These are phyloP conservation scores for Penicillium sp. DNA, from an alignment of 2,329 filamentous ascomycete species.

Conservation along the genomic window DNA sequence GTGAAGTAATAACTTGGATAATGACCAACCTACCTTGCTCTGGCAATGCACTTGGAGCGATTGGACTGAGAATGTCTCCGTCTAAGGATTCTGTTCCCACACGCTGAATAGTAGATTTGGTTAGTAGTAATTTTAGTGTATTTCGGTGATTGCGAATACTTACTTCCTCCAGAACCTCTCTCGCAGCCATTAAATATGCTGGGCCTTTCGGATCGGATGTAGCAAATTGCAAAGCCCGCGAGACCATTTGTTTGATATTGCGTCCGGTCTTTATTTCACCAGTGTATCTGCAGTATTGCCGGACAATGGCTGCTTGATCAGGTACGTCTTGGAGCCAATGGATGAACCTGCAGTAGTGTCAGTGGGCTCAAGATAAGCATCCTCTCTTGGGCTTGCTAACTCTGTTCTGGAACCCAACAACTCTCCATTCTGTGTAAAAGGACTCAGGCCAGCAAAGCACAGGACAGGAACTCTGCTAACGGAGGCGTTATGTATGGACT, in stretches of 20 bases:
- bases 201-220: slow-evolving; percentile 65
- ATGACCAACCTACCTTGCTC: slow-evolving; percentile 2
- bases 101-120: background rate
- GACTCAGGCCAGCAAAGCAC: slow-evolving; percentile 66
- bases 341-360: slow-evolving; percentile 37
- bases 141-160: slow-evolving; percentile 32
- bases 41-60: slow-evolving; percentile 9
- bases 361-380: background rate
- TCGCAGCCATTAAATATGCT: slow-evolving; percentile 65
- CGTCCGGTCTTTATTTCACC: slow-evolving; percentile 71
- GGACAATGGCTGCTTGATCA: slow-evolving; percentile 66
- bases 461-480: slow-evolving; percentile 62
- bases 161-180: slow-evolving; percentile 75
- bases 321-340: slow-evolving; percentile 76
- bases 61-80: slow-evolving; percentile 8
- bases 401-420: slow-evolving; percentile 64
- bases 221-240: slow-evolving; percentile 70
- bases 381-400: slow-evolving; percentile 36
- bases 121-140: background rate
- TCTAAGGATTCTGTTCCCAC: slow-evolving; percentile 13
- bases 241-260: slow-evolving; percentile 80
- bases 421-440: slow-evolving; percentile 65
- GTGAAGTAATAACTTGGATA: background rate
- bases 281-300: slow-evolving; percentile 73
- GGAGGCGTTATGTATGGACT: slow-evolving; percentile 67